phyloP scores from a whole-genome alignment of 2,329 filamentous ascomycete species.

The Bimuria novae-zelandiae region DNA sequence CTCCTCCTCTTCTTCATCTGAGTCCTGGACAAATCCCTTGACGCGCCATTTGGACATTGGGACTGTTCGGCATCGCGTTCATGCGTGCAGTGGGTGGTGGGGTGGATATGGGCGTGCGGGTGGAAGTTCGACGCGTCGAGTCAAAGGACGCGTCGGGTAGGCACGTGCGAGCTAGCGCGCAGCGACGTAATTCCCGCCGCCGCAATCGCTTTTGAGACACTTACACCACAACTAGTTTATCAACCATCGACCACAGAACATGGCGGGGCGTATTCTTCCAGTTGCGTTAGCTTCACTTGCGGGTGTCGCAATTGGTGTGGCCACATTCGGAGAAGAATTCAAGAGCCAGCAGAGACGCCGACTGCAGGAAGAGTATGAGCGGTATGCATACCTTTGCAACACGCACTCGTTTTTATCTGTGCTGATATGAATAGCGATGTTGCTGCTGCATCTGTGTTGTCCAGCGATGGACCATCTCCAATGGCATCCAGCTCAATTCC shows the following conservation, averaged over 20 bases:
- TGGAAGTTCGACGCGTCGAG: slow-evolving; percentile 15
- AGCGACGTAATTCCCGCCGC: too few species aligned
- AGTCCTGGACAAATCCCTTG: slow-evolving; percentile 56
- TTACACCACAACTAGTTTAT: neutral
- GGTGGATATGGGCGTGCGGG: slow-evolving; percentile 14
- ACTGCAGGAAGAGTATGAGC: slow-evolving; percentile 40
- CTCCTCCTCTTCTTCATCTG: slow-evolving; percentile 53
- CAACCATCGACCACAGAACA: slow-evolving; percentile 10
- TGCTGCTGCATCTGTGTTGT: slow-evolving; percentile 26
- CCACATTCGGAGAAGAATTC: slow-evolving; percentile 42
- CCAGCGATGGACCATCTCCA: slow-evolving; percentile 19
- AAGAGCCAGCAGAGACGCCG: slow-evolving; percentile 37
- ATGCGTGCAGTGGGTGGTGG: slow-evolving; percentile 17
- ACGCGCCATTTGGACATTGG: slow-evolving; percentile 57
- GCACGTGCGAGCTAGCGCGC: slow-evolving; percentile 10
- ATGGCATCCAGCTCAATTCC: slow-evolving; percentile 18
- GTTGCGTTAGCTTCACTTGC: slow-evolving; percentile 35
- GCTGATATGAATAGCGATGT: slow-evolving; percentile 31
- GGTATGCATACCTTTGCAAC: slow-evolving; percentile 20
- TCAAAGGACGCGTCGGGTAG: slow-evolving; percentile 1
- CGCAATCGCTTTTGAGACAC: neutral
- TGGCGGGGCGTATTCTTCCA: slow-evolving; percentile 43
- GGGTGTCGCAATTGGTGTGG: slow-evolving; percentile 40
- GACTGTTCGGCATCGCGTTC: slow-evolving; percentile 41
- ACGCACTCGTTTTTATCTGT: neutral